phyloP scores from a whole-genome alignment of 2,329 filamentous ascomycete genomes.

The Coleophoma crateriformis region DNA sequence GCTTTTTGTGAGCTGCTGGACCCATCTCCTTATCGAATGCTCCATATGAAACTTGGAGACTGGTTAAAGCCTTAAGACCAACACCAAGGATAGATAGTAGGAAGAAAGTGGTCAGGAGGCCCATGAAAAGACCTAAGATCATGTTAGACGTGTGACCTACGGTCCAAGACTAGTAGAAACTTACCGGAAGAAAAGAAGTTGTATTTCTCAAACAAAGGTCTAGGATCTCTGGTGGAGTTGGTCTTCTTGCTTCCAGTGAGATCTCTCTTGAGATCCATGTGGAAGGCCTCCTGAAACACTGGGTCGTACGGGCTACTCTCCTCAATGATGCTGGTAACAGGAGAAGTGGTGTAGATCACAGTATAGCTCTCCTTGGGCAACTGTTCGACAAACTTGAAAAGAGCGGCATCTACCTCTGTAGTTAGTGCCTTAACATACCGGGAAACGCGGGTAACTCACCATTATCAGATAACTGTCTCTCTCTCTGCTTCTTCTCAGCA shows the following conservation, averaged over 20 bases:
- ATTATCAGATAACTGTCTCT: slow-evolving; percentile 32
- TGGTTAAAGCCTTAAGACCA: slow-evolving; percentile 69
- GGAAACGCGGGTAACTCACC: slow-evolving; percentile 30
- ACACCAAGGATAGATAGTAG: slow-evolving; percentile 74
- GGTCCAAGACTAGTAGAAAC: slow-evolving; percentile 21
- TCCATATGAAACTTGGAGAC: slow-evolving; percentile 84
- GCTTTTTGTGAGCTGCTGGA: slow-evolving; percentile 58
- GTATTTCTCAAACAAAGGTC: slow-evolving; percentile 81
- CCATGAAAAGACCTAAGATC: slow-evolving; percentile 80
- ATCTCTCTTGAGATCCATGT: slow-evolving; percentile 68
- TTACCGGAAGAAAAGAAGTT: slow-evolving; percentile 87
- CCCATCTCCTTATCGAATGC: slow-evolving; percentile 97
- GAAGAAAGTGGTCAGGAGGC: slow-evolving; percentile 62
- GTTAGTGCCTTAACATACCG: neutral
- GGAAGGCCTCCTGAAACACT: slow-evolving; percentile 55
- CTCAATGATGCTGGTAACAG: slow-evolving; percentile 29
- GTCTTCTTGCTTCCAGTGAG: slow-evolving; percentile 23
- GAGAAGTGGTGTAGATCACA: slow-evolving; percentile 68
- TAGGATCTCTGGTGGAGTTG: slow-evolving; percentile 36
- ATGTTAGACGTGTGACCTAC: slow-evolving; percentile 1
- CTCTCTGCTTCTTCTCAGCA: slow-evolving; percentile 33
- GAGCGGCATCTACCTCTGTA: slow-evolving; percentile 17
- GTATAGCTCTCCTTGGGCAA: slow-evolving; percentile 50
- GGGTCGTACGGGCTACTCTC: slow-evolving; percentile 55
- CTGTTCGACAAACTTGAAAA: slow-evolving; percentile 29